phyloP scores from a whole-genome alignment of 2,329 filamentous ascomycete species.

The Trichoderma pleuroti region DNA sequence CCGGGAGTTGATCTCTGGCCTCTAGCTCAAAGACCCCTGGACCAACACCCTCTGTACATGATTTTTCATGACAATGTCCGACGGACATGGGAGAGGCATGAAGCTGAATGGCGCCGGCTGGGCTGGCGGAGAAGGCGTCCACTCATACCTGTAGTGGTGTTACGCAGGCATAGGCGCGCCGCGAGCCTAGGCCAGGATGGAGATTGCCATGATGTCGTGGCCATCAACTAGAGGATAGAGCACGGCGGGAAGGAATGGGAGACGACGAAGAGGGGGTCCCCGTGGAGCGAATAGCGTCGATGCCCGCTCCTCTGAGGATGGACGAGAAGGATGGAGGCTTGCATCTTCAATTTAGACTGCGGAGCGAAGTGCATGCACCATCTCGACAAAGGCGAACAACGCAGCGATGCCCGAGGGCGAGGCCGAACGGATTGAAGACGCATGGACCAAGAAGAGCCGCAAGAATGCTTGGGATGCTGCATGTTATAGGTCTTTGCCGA shows the following conservation, averaged over 20 bases:
- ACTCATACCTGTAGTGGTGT: background rate
- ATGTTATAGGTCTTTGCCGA: slow-evolving; percentile 1
- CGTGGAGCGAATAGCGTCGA: slow-evolving; percentile 3
- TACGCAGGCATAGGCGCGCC: slow-evolving; percentile 13
- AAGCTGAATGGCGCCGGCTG: slow-evolving; percentile 3
- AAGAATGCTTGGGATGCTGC: background rate
- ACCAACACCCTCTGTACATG: background rate
- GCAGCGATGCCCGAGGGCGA: slow-evolving; percentile 3
- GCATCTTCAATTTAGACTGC: slow-evolving; percentile 11
- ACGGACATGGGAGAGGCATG: background rate
- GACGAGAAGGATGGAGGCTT: slow-evolving; percentile 10
- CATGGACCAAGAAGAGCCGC: slow-evolving; percentile 3
- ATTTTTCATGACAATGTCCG: background rate
- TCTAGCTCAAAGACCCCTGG: background rate
- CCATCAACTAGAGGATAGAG: slow-evolving; percentile 12
- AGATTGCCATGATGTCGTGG: slow-evolving; percentile 13
- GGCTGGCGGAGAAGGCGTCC: background rate
- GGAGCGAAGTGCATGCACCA: background rate
- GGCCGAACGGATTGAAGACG: background rate
- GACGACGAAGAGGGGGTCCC: background rate
- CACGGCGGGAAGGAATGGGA: slow-evolving; percentile 9
- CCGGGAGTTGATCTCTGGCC: background rate
- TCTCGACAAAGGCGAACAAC: background rate
- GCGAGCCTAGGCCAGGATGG: slow-evolving; percentile 4
- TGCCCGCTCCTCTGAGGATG: slow-evolving; percentile 10